Conservation (phyloP, 192 early-diverging fungal genomes). For the Paraglomus occultum region DNA sequence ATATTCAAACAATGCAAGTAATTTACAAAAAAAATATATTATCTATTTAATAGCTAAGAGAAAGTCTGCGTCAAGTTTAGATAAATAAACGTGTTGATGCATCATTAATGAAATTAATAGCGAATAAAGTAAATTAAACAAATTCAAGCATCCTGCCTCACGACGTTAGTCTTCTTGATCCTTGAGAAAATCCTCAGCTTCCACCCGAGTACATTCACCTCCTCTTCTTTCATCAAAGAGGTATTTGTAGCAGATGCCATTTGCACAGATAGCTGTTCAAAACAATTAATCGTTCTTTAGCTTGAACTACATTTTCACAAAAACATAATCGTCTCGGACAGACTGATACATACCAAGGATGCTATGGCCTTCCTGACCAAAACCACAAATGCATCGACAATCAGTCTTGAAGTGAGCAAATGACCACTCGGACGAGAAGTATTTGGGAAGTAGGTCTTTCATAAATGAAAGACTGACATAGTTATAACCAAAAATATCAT, state of each 20-base stretch:
- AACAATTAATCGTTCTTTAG: neutral
- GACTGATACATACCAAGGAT: conserved; percentile 52
- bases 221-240: conserved; percentile 74
- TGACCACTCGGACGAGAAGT: conserved; percentile 93
- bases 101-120: too few relatives aligned
- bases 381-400: conserved; percentile 77
- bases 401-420: conserved; percentile 86
- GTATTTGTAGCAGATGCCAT: conserved; percentile 86
- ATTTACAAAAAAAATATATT: too few relatives aligned
- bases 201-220: conserved; percentile 58
- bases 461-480: conserved; percentile 55
- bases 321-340: neutral
- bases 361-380: conserved; percentile 74
- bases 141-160: too few relatives aligned
- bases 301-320: neutral
- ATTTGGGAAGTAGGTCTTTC: conserved; percentile 85
- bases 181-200: too few relatives aligned
- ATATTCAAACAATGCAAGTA: too few relatives aligned
- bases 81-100: too few relatives aligned
- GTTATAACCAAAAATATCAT: neutral
- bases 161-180: too few relatives aligned
- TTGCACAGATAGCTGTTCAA: conserved; percentile 70
- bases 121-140: too few relatives aligned
- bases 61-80: too few relatives aligned
- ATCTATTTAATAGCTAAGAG: too few relatives aligned